A percentile compares a stretch with the other conserved stretches of the same genome.
Conservation (phyloP, 306 rosid genomes). For the Vigna mungo region DNA sequence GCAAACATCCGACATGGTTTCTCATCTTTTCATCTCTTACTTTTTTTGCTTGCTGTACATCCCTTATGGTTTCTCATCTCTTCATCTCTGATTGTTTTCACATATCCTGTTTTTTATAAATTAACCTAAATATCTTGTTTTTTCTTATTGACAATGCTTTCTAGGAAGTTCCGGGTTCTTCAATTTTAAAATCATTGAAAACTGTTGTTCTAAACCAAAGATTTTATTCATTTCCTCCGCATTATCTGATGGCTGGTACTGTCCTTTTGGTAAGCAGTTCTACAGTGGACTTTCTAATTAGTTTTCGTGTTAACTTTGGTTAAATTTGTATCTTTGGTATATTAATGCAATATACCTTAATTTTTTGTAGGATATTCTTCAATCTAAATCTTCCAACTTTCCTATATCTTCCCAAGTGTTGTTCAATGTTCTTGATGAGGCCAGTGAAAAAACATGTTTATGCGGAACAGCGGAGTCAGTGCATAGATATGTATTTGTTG, state of each 20-base stretch:
- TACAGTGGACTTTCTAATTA: conserved; percentile 25
- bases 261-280: conserved; percentile 73
- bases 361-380: conserved; percentile 75
- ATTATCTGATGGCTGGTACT: conserved; percentile 88
- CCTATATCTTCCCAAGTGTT: conserved; percentile 72
- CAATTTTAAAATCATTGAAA: conserved; percentile 65
- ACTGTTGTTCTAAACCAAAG: conserved; percentile 62
- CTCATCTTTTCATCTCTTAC: conserved; percentile 22
- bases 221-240: conserved; percentile 60
- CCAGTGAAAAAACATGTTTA: conserved; percentile 84
- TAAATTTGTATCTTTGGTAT: conserved; percentile 18
- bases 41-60: neutral
- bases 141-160: conserved; percentile 46
- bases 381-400: conserved; percentile 64
- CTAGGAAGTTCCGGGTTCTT: conserved; percentile 78
- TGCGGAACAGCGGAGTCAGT: conserved; percentile 70
- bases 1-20: conserved; percentile 10
- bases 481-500: conserved; percentile 76
- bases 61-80: conserved; percentile 20
- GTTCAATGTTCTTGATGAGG: conserved; percentile 75
- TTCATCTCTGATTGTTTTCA: conserved; percentile 8
- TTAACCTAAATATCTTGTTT: conserved; percentile 22
- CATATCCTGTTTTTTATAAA: conserved; percentile 1
- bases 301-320: conserved; percentile 16
- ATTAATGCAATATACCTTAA: conserved; percentile 32